Conservation (phyloP, 2,329 filamentous ascomycete species). For the Bretziella fagacearum region DNA sequence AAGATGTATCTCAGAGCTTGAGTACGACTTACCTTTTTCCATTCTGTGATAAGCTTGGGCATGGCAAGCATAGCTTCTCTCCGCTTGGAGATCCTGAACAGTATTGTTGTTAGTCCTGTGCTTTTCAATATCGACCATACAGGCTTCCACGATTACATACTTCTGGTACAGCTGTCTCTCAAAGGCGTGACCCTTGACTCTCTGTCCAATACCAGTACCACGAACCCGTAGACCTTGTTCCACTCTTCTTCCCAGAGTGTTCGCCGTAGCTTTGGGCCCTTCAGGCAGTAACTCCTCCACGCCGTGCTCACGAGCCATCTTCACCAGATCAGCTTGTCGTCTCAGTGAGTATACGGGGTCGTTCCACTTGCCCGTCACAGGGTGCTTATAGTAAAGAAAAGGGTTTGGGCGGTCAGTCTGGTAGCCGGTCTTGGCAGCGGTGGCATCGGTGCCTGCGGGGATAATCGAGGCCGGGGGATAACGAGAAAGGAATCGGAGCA, state of each 20-base stretch:
- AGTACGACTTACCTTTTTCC: slow-evolving; percentile 59
- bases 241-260: slow-evolving; percentile 51
- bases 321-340: slow-evolving; percentile 78
- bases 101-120: not conserved
- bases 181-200: slow-evolving; percentile 88
- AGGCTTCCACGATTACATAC: slow-evolving; percentile 35
- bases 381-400: slow-evolving; percentile 65
- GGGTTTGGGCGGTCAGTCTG: slow-evolving; percentile 52
- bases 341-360: slow-evolving; percentile 69
- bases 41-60: slow-evolving; percentile 78
- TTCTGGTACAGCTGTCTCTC: slow-evolving; percentile 70
- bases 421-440: slow-evolving; percentile 30
- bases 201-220: slow-evolving; percentile 82
- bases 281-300: slow-evolving; percentile 67
- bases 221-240: slow-evolving; percentile 72
- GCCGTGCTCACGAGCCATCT: slow-evolving; percentile 61
- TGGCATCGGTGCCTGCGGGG: slow-evolving; percentile 26
- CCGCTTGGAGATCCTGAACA: slow-evolving; percentile 62
- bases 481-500: slow-evolving; percentile 74
- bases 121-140: not conserved
- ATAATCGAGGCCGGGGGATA: slow-evolving; percentile 60
- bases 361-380: slow-evolving; percentile 65
- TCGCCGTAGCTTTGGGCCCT: slow-evolving; percentile 57
- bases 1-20: not conserved
- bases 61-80: slow-evolving; percentile 88